phyloP scores from a whole-genome alignment of 192 early-diverging fungal species.

The Nowakowskiella sp. region DNA sequence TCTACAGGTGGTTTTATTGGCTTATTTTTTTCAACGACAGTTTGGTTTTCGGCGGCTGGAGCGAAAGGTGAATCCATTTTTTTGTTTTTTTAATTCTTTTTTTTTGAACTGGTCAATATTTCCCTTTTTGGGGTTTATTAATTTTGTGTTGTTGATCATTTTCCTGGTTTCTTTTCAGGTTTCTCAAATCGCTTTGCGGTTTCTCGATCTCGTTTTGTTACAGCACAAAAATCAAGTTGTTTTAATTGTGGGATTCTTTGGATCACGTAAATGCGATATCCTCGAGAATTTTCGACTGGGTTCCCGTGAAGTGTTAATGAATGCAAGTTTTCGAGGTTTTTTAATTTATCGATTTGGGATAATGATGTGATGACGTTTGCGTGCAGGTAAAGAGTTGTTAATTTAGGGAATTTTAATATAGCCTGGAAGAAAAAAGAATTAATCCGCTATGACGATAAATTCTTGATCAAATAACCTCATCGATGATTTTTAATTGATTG shows the following conservation, averaged over 20 bases:
- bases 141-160: no score
- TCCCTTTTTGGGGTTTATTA: no score
- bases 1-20: no score
- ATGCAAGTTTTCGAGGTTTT: conserved; percentile 5
- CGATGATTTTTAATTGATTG: conserved; percentile 26
- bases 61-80: no score
- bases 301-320: conserved; percentile 35
- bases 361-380: conserved; percentile 23
- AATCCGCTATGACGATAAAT: not conserved
- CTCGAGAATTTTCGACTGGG: conserved; percentile 24
- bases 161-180: no score
- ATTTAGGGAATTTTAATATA: conserved; percentile 21
- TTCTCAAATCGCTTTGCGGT: no score
- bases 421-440: conserved; percentile 13
- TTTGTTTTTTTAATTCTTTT: no score
- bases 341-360: conserved; percentile 25
- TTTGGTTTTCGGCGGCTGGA: no score
- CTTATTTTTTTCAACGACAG: no score
- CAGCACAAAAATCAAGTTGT: conserved; percentile 34
- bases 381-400: conserved; percentile 29
- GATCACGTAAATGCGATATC: conserved; percentile 25
- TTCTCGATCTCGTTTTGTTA: conserved; percentile 33
- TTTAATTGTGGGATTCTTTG: conserved; percentile 17
- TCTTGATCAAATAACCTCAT: conserved; percentile 19
- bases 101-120: no score